These are phyloP conservation scores for Aquilaria malaccensis DNA, from an alignment of 345 rosid genomes.

Conservation along the genomic window DNA sequence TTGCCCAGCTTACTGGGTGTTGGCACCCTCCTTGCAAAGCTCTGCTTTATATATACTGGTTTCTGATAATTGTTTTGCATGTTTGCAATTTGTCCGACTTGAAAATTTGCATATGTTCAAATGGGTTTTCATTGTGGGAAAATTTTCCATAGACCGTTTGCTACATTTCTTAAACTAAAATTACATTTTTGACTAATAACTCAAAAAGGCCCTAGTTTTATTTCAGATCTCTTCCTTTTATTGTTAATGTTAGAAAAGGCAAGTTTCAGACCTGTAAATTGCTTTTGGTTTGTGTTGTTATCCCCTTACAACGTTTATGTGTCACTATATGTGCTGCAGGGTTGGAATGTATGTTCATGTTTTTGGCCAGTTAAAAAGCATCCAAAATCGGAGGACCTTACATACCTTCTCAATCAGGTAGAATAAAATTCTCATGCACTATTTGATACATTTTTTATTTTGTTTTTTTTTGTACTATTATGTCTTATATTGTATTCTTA, in stretches of 20 bases:
- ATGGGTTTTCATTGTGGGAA: no score
- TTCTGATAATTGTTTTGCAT: no score
- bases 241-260: neutral
- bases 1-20: neutral
- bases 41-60: no score
- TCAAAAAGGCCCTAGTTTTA: no score
- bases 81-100: no score
- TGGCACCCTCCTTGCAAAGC: no score
- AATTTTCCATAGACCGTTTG: no score
- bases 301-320: neutral
- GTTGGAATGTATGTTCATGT: slow-evolving; percentile 84
- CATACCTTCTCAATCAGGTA: slow-evolving; percentile 78
- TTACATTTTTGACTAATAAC: no score
- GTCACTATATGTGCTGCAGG: slow-evolving; percentile 32
- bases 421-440: neutral
- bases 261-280: neutral
- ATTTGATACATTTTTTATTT: neutral
- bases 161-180: no score
- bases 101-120: no score
- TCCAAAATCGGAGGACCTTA: slow-evolving; percentile 67
- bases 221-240: no score
- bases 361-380: slow-evolving; percentile 67
- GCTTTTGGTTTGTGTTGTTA: slow-evolving; percentile 2
- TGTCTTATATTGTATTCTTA: neutral
- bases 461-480: neutral